A percentile compares a stretch with the other conserved stretches of the same genome.
phyloP scores from a whole-genome alignment of 1,139 yeast species.

The Pneumocystis sp. region DNA sequence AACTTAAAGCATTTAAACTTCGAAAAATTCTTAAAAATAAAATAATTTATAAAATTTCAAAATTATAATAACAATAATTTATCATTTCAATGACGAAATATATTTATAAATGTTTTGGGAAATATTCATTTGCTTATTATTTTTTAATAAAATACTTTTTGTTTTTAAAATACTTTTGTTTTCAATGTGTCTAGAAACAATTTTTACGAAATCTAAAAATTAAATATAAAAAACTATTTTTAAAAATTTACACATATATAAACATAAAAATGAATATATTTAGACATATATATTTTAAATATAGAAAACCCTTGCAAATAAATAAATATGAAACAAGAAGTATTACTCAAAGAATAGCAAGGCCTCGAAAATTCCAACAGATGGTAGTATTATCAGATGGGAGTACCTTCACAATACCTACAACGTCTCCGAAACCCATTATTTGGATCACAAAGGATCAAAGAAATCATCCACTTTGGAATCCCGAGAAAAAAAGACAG shows the following conservation, averaged over 20 bases:
- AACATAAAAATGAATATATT: not conserved
- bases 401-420: constrained; percentile 6
- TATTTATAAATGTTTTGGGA: not conserved
- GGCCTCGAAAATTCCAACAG: constrained; percentile 8
- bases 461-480: constrained; percentile 9
- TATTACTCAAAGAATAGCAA: constrained; percentile 1
- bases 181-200: too few relatives aligned
- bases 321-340: not conserved
- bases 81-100: not conserved
- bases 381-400: constrained; percentile 10
- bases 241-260: not conserved
- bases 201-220: too few relatives aligned
- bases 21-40: too few relatives aligned
- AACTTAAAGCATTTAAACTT: too few relatives aligned
- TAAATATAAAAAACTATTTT: not conserved
- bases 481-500: constrained; percentile 3
- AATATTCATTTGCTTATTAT: not conserved
- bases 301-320: not conserved
- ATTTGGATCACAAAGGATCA: constrained; percentile 9
- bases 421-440: constrained; percentile 10
- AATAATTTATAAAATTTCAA: not conserved
- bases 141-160: not conserved
- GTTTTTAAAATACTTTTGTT: too few relatives aligned
- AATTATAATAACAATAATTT: not conserved
- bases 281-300: not conserved